phyloP scores from a whole-genome alignment of 495 filamentous ascomycete genomes.

The Hypoxylon cercidicola region DNA sequence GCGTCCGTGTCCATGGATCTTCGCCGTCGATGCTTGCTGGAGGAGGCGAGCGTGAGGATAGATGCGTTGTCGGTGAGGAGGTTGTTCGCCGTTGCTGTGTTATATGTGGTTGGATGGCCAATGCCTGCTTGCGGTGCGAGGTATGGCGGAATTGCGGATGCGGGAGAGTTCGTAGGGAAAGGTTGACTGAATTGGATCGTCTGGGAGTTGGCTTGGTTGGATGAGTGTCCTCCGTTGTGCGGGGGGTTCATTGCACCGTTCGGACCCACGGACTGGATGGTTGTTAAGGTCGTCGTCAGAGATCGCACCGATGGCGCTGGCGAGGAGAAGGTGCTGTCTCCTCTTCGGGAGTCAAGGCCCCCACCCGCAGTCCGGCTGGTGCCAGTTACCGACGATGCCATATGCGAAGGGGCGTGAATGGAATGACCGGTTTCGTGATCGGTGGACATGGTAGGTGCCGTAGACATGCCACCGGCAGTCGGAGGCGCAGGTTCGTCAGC shows the following conservation, averaged over 20 bases:
- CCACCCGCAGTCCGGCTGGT: slow-evolving; percentile 75
- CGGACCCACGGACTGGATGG: slow-evolving; percentile 86
- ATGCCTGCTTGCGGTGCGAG: slow-evolving; percentile 62
- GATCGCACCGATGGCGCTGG: slow-evolving; percentile 91
- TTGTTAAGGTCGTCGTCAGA: slow-evolving; percentile 93
- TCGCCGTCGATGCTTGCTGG: slow-evolving; percentile 86
- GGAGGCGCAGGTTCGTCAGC: slow-evolving; percentile 67
- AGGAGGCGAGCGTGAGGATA: slow-evolving; percentile 95
- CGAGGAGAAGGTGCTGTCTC: slow-evolving; percentile 91
- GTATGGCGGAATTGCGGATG: slow-evolving; percentile 84
- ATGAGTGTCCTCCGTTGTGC: slow-evolving; percentile 53
- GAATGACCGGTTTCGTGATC: slow-evolving; percentile 79
- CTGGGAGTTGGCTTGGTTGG: slow-evolving; percentile 61
- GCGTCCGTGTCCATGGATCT: slow-evolving; percentile 96
- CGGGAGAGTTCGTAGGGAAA: slow-evolving; percentile 79
- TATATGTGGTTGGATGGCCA: slow-evolving; percentile 84
- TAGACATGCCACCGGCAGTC: slow-evolving; percentile 70
- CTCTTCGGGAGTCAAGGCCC: slow-evolving; percentile 71
- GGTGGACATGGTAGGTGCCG: slow-evolving; percentile 82
- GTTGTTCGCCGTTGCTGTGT: slow-evolving; percentile 88
- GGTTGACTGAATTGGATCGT: slow-evolving; percentile 86
- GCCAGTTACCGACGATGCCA: slow-evolving; percentile 64
- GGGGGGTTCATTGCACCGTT: slow-evolving; percentile 65
- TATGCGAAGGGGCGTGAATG: slow-evolving; percentile 80
- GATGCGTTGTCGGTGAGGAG: slow-evolving; percentile 94